Base-by-base conservation (phyloP, 2,329 filamentous ascomycete genomes). In the Pseudomassariella vexata region DNA sequence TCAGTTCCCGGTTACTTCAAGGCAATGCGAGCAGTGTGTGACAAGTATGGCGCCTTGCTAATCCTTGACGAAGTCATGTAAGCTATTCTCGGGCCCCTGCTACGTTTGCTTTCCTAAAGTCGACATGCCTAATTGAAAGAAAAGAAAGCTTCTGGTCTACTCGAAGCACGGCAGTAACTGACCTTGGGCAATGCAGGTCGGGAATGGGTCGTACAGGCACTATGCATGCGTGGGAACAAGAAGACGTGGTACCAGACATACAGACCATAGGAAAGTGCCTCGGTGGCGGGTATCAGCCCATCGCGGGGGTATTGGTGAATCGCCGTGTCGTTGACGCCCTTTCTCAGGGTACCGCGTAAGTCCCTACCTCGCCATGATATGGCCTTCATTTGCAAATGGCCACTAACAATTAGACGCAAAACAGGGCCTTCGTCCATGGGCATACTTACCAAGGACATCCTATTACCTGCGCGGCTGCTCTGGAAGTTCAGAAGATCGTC, bases 61-160 rank as follows among this genome's bases (percentile, higher is more conserved):
- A 80, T 90, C 27, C 59, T 90, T 0, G 86, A 92, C 47, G 85
- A 90, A 31, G 69, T 87, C 26, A 85, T 88, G 81, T 80, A 73
- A 28, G n/a, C n/a, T n/a, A n/a, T n/a, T n/a, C n/a, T n/a, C n/a
- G n/a, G n/a, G n/a, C n/a, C n/a, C n/a, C n/a, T n/a, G n/a, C n/a
- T n/a, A n/a, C n/a, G n/a, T n/a, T n/a, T n/a, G n/a, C n/a, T n/a
- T n/a, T n/a, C n/a, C n/a, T n/a, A n/a, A n/a, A n/a, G n/a, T n/a
- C n/a, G n/a, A n/a, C n/a, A n/a, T n/a, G n/a, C n/a, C n/a, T n/a
- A n/a, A n/a, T n/a, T n/a, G n/a, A n/a, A n/a, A n/a, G n/a, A n/a
- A n/a, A n/a, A n/a, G n/a, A n/a, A n/a, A n/a, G n/a, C n/a, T n/a
- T n/a, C n/a, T n/a, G n/a, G n/a, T n/a, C n/a, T n/a, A n/a, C n/a